Conservation (phyloP, 176 grass and related monocot species). For the Oryza meyeriana region DNA sequence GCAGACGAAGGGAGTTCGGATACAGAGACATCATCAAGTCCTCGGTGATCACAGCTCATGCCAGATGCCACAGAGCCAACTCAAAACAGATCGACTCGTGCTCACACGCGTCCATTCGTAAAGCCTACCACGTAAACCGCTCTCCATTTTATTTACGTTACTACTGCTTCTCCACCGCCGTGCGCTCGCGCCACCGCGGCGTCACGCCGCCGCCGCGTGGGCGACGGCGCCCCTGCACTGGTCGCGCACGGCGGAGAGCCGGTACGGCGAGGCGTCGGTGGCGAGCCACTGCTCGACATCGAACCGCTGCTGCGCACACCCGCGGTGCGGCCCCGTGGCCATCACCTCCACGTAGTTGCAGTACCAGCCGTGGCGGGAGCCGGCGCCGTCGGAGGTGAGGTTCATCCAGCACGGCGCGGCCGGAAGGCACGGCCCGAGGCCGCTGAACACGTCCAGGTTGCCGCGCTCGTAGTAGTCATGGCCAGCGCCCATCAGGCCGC, state of each 20-base stretch:
- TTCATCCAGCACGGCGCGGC: slow-evolving; percentile 33
- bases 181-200: neutral
- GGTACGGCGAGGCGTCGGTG: slow-evolving; percentile 27
- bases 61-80: neutral
- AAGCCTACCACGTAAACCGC: neutral
- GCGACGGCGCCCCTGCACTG: neutral
- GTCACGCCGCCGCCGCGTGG: neutral
- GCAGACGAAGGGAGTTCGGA: neutral
- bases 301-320: slow-evolving; percentile 30
- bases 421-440: slow-evolving; percentile 11
- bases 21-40: neutral
- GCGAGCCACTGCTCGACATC: slow-evolving; percentile 40
- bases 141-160: neutral
- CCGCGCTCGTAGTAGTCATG: slow-evolving; percentile 43
- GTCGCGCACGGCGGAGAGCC: slow-evolving; percentile 18
- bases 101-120: neutral
- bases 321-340: slow-evolving; percentile 21
- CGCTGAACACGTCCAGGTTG: slow-evolving; percentile 37
- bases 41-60: neutral
- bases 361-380: slow-evolving; percentile 33
- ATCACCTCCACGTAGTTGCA: slow-evolving; percentile 42
- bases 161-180: neutral
- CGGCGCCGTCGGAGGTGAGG: slow-evolving; percentile 32
- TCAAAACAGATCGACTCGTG: neutral
- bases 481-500: slow-evolving; percentile 26